Evolutionary conservation across 495 filamentous ascomycete genomes (phyloP).

Genomic region (Penicillium maclennaniae): DNA sequence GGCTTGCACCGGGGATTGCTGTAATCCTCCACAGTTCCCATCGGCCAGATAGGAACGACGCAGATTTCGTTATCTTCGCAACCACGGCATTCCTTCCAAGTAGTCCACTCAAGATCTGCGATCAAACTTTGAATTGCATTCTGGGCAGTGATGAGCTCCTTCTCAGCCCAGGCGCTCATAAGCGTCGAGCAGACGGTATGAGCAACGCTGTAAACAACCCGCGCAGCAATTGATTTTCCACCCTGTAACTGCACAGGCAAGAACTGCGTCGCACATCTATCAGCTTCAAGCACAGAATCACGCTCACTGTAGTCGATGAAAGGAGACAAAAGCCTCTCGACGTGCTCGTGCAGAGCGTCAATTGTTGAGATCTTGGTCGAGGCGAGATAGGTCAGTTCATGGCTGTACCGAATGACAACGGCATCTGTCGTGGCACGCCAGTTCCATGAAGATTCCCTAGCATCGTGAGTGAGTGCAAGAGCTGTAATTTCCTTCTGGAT

Average conservation of each 20-base stretch:
- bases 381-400: conserved; percentile 47
- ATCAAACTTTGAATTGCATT: conserved; percentile 38
- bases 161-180: conserved; percentile 33
- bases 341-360: conserved; percentile 36
- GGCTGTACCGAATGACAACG: conserved; percentile 55
- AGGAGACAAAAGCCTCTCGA: conserved; percentile 43
- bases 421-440: conserved; percentile 63
- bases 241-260: conserved; percentile 20
- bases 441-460: conserved; percentile 30
- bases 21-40: conserved; percentile 52
- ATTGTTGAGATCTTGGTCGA: conserved; percentile 31
- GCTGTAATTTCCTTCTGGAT: conserved; percentile 41
- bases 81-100: conserved; percentile 56
- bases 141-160: conserved; percentile 21
- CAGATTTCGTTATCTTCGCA: conserved; percentile 59
- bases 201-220: conserved; percentile 46
- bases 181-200: conserved; percentile 49
- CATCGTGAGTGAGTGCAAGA: conserved; percentile 30
- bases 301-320: conserved; percentile 49
- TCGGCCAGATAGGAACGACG: conserved; percentile 64
- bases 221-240: conserved; percentile 22
- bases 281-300: conserved; percentile 29
- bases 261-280: conserved; percentile 52
- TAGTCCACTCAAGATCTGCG: conserved; percentile 54
- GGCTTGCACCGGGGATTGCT: conserved; percentile 47